Evolutionary conservation across 306 rosid genomes (phyloP).

Genomic region (Styphnolobium japonicum): DNA sequence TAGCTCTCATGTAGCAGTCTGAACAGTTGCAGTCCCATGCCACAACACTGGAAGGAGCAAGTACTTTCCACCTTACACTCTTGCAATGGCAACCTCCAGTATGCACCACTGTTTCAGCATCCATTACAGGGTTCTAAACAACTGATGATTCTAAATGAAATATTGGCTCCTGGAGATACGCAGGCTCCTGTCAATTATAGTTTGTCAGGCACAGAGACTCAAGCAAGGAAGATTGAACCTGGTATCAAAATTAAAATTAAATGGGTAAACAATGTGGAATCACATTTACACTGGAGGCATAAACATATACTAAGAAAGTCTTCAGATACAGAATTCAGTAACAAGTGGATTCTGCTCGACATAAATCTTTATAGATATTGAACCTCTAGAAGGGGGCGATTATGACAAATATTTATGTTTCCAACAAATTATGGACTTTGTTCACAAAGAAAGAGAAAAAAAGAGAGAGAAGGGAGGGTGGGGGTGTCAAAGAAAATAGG

Average conservation of each 20-base stretch:
- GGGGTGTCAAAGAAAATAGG: background rate
- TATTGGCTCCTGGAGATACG: background rate
- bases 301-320: background rate
- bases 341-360: background rate
- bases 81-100: slow-evolving; percentile 87
- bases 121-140: slow-evolving; percentile 45
- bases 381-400: background rate
- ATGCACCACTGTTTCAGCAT: slow-evolving; percentile 54
- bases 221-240: background rate
- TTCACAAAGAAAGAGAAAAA: background rate
- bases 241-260: background rate
- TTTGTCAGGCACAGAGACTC: background rate
- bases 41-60: slow-evolving; percentile 57
- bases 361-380: background rate
- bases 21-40: slow-evolving; percentile 88
- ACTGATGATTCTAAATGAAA: background rate
- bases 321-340: background rate
- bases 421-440: background rate
- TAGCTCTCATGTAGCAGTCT: slow-evolving; percentile 70
- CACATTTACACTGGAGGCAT: background rate
- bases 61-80: slow-evolving; percentile 72
- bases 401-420: background rate
- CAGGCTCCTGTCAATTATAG: background rate
- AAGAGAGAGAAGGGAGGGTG: no score
- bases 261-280: background rate